phyloP scores from a whole-genome alignment of 2,329 filamentous ascomycete species.

The Zymoseptoria ardabiliae region DNA sequence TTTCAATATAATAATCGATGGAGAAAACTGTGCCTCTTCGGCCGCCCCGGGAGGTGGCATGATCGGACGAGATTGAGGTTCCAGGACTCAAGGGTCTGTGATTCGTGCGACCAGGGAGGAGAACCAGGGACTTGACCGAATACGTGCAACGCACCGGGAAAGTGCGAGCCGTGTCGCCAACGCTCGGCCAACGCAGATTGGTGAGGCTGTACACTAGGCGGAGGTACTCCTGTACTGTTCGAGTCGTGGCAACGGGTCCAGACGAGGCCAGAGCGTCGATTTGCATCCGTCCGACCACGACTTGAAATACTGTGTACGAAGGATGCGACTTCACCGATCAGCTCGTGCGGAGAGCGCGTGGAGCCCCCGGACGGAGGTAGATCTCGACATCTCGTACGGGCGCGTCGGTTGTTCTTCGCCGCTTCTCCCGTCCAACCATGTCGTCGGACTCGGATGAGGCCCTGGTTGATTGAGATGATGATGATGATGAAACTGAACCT shows the following conservation, averaged over 20 bases:
- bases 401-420: no score
- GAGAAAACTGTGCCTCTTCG: neutral
- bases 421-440: no score
- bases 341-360: neutral
- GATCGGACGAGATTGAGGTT: neutral
- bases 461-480: no score
- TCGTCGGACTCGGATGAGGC: no score
- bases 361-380: neutral
- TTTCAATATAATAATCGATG: no score
- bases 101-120: neutral
- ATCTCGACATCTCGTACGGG: no score
- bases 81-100: neutral
- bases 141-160: neutral
- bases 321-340: neutral
- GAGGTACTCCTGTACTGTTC: neutral
- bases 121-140: neutral
- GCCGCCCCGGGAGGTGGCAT: neutral
- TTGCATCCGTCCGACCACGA: neutral
- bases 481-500: no score
- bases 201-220: no score
- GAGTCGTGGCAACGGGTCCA: neutral
- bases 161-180: neutral
- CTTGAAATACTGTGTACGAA: neutral
- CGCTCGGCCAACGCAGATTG: neutral
- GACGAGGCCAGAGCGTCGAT: neutral